Evolutionary conservation across 371 early-diverging fungal genomes (phyloP).

Genomic region (Mycotypha africana): DNA sequence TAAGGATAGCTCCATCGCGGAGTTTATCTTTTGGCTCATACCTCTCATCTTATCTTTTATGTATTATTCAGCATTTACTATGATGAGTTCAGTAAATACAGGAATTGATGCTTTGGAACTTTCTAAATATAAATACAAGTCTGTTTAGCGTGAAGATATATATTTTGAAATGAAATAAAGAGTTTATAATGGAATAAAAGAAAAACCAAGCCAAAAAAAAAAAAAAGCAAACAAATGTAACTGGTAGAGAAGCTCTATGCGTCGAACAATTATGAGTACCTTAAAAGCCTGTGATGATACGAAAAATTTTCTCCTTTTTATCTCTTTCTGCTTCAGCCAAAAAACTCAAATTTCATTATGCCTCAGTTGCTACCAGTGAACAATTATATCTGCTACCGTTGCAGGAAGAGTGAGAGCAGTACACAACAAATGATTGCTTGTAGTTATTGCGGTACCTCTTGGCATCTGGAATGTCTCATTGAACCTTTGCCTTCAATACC

Average conservation of each 20-base stretch:
- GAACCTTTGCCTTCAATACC: conserved; percentile 58
- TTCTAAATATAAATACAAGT: conserved; percentile 34
- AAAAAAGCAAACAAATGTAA: no score
- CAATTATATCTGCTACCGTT: conserved; percentile 47
- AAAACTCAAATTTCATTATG: no score
- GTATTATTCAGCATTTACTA: conserved; percentile 15
- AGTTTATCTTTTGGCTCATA: conserved; percentile 26
- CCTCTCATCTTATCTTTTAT: conserved; percentile 18
- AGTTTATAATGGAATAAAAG: no score
- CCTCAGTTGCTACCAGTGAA: no score
- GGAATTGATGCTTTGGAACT: conserved; percentile 30
- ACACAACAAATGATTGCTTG: conserved; percentile 53
- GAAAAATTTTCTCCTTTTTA: not conserved
- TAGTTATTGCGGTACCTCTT: conserved; percentile 70
- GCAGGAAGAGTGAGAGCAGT: conserved; percentile 45
- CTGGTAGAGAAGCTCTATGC: no score
- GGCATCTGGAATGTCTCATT: conserved; percentile 80
- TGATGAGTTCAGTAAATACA: conserved; percentile 29
- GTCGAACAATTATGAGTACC: no score
- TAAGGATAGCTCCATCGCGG: conserved; percentile 8
- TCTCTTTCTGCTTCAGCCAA: not conserved
- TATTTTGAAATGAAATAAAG: no score
- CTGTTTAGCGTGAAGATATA: conserved; percentile 18
- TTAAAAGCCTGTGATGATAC: no score
- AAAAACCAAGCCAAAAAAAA: no score